Conservation (phyloP, 345 rosid species). For the Brassica rapa region DNA sequence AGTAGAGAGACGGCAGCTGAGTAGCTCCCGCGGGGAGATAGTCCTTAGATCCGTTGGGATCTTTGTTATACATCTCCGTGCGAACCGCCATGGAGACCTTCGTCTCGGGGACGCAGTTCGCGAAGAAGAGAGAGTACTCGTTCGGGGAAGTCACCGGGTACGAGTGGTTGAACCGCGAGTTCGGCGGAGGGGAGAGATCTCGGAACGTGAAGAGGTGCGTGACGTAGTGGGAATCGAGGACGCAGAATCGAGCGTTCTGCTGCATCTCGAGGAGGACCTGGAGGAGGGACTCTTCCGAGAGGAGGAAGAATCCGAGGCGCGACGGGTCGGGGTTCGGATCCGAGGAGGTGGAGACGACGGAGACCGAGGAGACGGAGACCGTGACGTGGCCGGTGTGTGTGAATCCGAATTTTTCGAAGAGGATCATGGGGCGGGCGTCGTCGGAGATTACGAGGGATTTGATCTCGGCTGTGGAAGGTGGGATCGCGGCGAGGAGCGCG, state of each 20-base stretch:
- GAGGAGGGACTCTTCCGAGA: constrained; percentile 84
- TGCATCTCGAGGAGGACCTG: constrained; percentile 84
- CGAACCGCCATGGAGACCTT: constrained; percentile 78
- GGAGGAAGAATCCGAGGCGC: constrained; percentile 90
- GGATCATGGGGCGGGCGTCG: constrained; percentile 88
- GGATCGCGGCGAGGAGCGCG: constrained; percentile 23
- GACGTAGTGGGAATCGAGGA: constrained; percentile 73
- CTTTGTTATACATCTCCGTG: constrained; percentile 75
- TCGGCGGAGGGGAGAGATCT: constrained; percentile 80
- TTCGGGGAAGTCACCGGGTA: constrained; percentile 71
- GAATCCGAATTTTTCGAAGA: constrained; percentile 95
- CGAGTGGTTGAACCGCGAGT: constrained; percentile 57
- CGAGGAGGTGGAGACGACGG: constrained; percentile 54
- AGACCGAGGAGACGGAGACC: constrained; percentile 65
- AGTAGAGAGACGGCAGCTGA: constrained; percentile 66
- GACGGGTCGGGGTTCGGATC: constrained; percentile 57
- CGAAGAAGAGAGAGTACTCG: constrained; percentile 87
- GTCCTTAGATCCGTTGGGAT: constrained; percentile 59
- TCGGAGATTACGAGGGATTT: constrained; percentile 58
- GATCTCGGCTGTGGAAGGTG: constrained; percentile 61
- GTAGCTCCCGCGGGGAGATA: constrained; percentile 82
- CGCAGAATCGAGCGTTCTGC: constrained; percentile 76
- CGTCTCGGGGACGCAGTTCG: constrained; percentile 81
- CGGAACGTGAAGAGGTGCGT: constrained; percentile 71
- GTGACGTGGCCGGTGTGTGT: constrained; percentile 75